Conservation (phyloP, 1,284 basidiomycete genomes). For the Ceratobasidium sp. region DNA sequence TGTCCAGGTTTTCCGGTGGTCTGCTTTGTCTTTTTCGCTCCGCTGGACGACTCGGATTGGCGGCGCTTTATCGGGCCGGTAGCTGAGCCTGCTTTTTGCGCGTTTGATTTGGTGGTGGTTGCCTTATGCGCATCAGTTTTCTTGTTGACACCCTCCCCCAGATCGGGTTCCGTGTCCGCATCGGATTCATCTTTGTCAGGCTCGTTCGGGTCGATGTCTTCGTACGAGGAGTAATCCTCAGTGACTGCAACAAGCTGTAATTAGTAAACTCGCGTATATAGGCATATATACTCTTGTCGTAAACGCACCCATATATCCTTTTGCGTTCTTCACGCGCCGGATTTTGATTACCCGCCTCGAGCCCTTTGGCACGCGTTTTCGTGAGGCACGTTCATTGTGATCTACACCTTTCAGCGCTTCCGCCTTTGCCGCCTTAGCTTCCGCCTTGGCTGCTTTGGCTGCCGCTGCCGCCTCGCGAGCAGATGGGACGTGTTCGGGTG, state of each 20-base stretch:
- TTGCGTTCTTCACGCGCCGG: slow-evolving; percentile 66
- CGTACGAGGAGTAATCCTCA: slow-evolving; percentile 82
- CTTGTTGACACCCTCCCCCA: slow-evolving; percentile 17
- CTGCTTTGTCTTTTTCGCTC: slow-evolving; percentile 10
- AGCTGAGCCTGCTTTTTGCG: slow-evolving; percentile 1
- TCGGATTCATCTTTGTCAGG: slow-evolving; percentile 57
- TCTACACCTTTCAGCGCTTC: slow-evolving; percentile 44
- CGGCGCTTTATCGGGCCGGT: slow-evolving; percentile 5
- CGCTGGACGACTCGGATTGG: slow-evolving; percentile 13
- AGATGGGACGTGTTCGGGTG: slow-evolving; percentile 49
- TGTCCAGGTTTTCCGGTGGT: slow-evolving; percentile 28
- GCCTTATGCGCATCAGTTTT: slow-evolving; percentile 1
- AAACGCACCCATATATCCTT: slow-evolving; percentile 76
- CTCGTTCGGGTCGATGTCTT: slow-evolving; percentile 71
- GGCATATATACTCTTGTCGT: not conserved
- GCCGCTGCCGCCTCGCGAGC: slow-evolving; percentile 37
- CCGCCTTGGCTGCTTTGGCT: slow-evolving; percentile 50
- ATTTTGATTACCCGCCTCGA: slow-evolving; percentile 75
- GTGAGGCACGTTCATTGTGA: slow-evolving; percentile 50
- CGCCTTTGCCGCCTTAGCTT: slow-evolving; percentile 34
- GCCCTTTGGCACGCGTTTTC: slow-evolving; percentile 71
- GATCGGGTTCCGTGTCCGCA: slow-evolving; percentile 33
- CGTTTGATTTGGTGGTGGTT: slow-evolving; percentile 2
- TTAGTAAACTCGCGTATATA: slow-evolving; percentile 39
- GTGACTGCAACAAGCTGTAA: slow-evolving; percentile 62